Percentiles rank a stretch among this genome's conserved stretches.
These are phyloP conservation scores for Parastagonospora avenae DNA, from an alignment of 2,329 filamentous ascomycete genomes.

Conservation along the genomic window DNA sequence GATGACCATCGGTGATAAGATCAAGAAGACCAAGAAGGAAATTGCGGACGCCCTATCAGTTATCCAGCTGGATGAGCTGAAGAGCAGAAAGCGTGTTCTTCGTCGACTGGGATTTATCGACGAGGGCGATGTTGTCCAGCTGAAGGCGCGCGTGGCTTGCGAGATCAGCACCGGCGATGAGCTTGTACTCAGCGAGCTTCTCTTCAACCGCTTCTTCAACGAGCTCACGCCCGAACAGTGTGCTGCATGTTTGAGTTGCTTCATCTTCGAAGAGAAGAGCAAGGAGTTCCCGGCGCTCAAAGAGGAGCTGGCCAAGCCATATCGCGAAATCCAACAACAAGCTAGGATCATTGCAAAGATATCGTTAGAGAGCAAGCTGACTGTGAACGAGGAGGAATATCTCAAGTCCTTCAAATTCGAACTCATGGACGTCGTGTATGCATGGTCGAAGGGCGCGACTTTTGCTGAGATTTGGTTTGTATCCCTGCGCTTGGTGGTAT, in stretches of 20 bases:
- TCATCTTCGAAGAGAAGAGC: constrained; percentile 97
- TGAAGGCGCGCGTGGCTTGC: constrained; percentile 96
- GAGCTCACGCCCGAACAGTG: constrained; percentile 86
- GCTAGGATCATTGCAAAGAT: constrained; percentile 90
- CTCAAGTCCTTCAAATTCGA: constrained; percentile 88
- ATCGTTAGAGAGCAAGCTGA: constrained; percentile 89
- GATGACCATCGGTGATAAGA: constrained; percentile 73
- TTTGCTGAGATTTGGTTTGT: constrained; percentile 96
- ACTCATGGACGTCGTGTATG: constrained; percentile 93
- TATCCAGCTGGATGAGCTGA: constrained; percentile 92
- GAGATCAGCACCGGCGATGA: constrained; percentile 98
- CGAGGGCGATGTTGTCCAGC: constrained; percentile 90
- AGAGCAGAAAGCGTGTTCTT: constrained; percentile 92
- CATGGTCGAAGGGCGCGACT: constrained; percentile 87
- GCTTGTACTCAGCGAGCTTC: constrained; percentile 85
- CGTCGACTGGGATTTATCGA: constrained; percentile 95
- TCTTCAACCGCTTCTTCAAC: constrained; percentile 99
- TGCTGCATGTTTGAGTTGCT: constrained; percentile 85
- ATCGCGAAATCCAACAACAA: constrained; percentile 83
- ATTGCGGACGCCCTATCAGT: constrained; percentile 85
- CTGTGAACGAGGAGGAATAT: constrained; percentile 95
- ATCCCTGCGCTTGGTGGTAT: neutral
- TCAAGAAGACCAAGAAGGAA: constrained; percentile 86
- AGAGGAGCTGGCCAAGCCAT: constrained; percentile 86
- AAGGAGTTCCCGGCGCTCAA: constrained; percentile 73